These are phyloP conservation scores for Dillenia turbinata DNA, from an alignment of 164 flowering plant genomes.

Conservation along the genomic window DNA sequence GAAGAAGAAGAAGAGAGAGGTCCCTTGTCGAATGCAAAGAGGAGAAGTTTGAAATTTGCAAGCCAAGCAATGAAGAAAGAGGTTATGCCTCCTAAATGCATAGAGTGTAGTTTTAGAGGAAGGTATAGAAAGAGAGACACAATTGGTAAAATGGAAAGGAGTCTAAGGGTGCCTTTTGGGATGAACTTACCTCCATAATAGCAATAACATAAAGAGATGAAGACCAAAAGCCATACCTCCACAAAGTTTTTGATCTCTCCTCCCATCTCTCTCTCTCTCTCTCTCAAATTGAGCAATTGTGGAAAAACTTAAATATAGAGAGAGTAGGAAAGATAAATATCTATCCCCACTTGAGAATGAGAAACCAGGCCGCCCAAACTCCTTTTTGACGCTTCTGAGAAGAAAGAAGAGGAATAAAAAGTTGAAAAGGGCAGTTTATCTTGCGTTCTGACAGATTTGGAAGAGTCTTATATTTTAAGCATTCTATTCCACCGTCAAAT, in stretches of 20 bases:
- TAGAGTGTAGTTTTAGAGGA: conserved; percentile 32
- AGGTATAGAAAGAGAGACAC: conserved; percentile 36
- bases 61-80: conserved; percentile 53
- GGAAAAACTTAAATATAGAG: no score
- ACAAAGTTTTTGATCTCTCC: conserved; percentile 32
- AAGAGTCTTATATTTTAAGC: no score
- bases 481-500: no score
- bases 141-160: conserved; percentile 36
- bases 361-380: no score
- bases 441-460: no score
- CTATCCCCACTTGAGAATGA: no score
- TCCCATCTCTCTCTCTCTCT: conserved; percentile 14
- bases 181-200: conserved; percentile 21
- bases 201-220: conserved; percentile 33
- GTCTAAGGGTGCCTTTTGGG: conserved; percentile 31
- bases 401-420: no score
- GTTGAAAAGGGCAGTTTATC: no score
- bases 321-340: no score
- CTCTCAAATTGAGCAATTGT: background rate
- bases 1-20: conserved; percentile 26
- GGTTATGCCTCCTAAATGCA: conserved; percentile 24
- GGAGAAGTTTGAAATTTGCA: conserved; percentile 54
- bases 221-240: conserved; percentile 30
- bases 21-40: conserved; percentile 38
- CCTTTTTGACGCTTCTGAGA: no score